Evolutionary conservation across 495 filamentous ascomycete species (phyloP), one percentile per base, ranked within the genome.

Genomic region (Tetracladium setigerum): DNA sequence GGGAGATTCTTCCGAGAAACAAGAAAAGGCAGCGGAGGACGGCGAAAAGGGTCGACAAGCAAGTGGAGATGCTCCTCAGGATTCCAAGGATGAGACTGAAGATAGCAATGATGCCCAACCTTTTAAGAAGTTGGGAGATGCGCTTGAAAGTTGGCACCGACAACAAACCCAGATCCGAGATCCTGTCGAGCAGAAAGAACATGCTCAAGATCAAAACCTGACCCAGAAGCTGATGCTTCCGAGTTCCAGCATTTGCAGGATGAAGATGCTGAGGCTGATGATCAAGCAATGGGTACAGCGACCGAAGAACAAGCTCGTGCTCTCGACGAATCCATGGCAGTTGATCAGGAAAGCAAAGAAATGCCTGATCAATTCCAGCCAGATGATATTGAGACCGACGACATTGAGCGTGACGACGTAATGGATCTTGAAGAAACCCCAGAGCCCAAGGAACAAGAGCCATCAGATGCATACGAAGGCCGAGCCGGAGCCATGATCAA

Each of bases 161-260:
- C 82, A 81, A 52, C 86, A 90, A 53, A 73, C 76, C 22, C 79
- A 94, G 46, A 95, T 99, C 46, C 67, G 77, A 53, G 74, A 84
- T 44, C 73, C 84, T 9, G 72, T 77, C 31, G 69, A 86, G 41
- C 68, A 81, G 11, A 74, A 73, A 2, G 67, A 77, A 1, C 58
- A 77, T 46, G 52, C 65, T 43, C 54, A 74, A 48, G 62, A 74
- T 34, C 64, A 77, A 32, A 51, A 4, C 40, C 37, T 8, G 86
- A 72, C 55, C 56, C 58, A 12, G 46, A 52, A 31, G 30, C 43
- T n/a, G 63, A 63, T 12, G 46, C n/a, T 13, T 43, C 48, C 1
- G 87, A 94, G 54, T 95, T 95, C 60, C 87, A 96, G 57, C 91
- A 99, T 63, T 71, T 99, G 9, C 82, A 80, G 49, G 81, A 95